Evolutionary conservation across 352 stramenopile species (phyloP).

Genomic region (Phytophthora lateralis): DNA sequence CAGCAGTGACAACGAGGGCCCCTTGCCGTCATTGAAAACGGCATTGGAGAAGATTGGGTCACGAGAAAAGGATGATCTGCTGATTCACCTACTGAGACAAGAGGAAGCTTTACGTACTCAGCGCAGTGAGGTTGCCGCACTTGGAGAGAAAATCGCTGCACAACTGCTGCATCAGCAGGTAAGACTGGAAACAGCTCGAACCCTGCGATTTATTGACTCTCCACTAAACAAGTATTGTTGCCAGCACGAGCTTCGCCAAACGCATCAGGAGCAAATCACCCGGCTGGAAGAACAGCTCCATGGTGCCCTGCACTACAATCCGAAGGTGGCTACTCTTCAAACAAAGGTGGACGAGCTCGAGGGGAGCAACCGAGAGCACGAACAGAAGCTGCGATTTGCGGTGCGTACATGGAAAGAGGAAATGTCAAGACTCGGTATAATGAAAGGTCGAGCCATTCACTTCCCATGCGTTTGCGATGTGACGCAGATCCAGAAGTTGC

Average conservation of each 20-base stretch:
- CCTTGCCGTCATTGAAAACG: conserved; percentile 12
- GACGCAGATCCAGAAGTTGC: conserved; percentile 68
- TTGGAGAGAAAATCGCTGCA: conserved; percentile 71
- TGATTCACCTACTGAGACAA: conserved; percentile 58
- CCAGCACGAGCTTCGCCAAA: conserved; percentile 61
- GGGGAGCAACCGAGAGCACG: conserved; percentile 44
- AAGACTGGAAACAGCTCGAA: neutral
- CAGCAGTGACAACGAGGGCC: neutral
- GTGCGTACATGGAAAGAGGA: conserved; percentile 26
- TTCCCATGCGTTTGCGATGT: neutral
- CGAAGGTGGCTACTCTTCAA: conserved; percentile 50
- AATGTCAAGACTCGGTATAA: neutral
- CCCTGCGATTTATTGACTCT: neutral
- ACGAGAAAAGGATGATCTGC: conserved; percentile 59
- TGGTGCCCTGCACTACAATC: conserved; percentile 49
- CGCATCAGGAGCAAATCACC: conserved; percentile 49
- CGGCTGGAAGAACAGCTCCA: conserved; percentile 55
- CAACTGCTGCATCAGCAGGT: conserved; percentile 76
- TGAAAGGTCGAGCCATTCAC: neutral
- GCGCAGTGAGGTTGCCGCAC: conserved; percentile 47
- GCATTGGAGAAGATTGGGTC: conserved; percentile 58
- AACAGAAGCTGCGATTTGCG: conserved; percentile 73
- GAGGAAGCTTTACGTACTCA: conserved; percentile 41
- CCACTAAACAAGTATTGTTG: neutral
- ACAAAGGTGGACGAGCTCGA: conserved; percentile 48